Evolutionary conservation across 176 grass and related monocot genomes (phyloP), one percentile per base, ranked within the genome.

Genomic region (Themeda triandra): DNA sequence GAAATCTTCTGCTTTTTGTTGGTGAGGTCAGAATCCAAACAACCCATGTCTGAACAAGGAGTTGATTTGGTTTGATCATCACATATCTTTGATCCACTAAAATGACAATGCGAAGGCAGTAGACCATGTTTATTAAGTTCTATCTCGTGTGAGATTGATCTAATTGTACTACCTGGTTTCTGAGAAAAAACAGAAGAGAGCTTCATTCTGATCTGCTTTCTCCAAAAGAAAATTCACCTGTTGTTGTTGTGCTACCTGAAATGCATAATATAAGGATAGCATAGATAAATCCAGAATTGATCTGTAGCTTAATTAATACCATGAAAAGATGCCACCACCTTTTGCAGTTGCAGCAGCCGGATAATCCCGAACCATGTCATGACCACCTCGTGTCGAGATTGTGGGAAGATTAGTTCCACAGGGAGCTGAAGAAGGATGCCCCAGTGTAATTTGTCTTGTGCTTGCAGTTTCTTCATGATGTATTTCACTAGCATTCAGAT

Each of bases 321-420:
- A 87, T 71, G 72, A 87, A 51, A 87, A 84, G 35, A 53, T 80
- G 80, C 23, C 63, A 67, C 66, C 24, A 95, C 93, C 90, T 88
- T 58, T 70, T 80, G 76, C n/a, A n/a, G n/a, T n/a, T n/a, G n/a
- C 45, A 76, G 66, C 63, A 65, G 41, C 84, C 33, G 80, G 76
- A 84, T 76, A 86, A 42, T 75, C 68, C 66, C 3, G 24, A 67
- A 82, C 72, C 46, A 85, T 83, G 67, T 42, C 46, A 41, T 21
- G 18, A 62, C 7, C n/a, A 71, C 77, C 78, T 29, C 30, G 54
- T 48, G 6, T 63, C 63, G 59, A 82, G 31, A 30, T 53, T 69
- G 44, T 45, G 51, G 51, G 41, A 76, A 41, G 8, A 84, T 84
- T 28, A 84, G 77, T 24, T 84, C 23, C 69, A 80, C 0, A 24